Evolutionary conservation across 148 eudicot species (phyloP).

Genomic region (Camellia sinensis): DNA sequence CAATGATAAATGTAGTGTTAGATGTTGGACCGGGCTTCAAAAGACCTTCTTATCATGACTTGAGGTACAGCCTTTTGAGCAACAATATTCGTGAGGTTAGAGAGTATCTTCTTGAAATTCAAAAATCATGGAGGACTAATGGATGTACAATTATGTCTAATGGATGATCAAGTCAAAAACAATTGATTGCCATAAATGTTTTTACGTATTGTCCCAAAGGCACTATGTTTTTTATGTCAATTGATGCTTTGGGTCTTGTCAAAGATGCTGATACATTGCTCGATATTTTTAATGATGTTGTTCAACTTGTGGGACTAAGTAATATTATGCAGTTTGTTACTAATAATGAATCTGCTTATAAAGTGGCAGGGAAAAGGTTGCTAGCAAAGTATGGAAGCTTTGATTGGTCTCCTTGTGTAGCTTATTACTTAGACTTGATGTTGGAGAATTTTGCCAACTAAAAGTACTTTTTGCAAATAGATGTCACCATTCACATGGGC

Average conservation of each 20-base stretch:
- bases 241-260: slow-evolving; percentile 17
- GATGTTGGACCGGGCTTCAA: neutral
- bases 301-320: slow-evolving; percentile 12
- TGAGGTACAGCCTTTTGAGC: neutral
- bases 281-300: slow-evolving; percentile 14
- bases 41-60: neutral
- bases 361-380: slow-evolving; percentile 14
- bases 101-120: neutral
- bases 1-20: neutral
- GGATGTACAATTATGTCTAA: neutral
- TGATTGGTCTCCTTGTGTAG: too few relatives aligned
- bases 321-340: slow-evolving; percentile 18
- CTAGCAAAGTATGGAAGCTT: neutral
- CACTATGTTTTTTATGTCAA: slow-evolving; percentile 9
- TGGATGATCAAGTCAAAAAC: neutral
- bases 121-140: neutral
- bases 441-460: too few relatives aligned
- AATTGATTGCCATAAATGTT: neutral
- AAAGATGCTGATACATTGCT: slow-evolving; percentile 15
- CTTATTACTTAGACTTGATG: too few relatives aligned
- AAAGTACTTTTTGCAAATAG: too few relatives aligned
- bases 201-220: slow-evolving; percentile 5
- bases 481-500: too few relatives aligned
- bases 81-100: neutral
- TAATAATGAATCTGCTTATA: slow-evolving; percentile 23